Base-by-base conservation (phyloP, 208 protist species). In the Trypanosoma cruzi region DNA sequence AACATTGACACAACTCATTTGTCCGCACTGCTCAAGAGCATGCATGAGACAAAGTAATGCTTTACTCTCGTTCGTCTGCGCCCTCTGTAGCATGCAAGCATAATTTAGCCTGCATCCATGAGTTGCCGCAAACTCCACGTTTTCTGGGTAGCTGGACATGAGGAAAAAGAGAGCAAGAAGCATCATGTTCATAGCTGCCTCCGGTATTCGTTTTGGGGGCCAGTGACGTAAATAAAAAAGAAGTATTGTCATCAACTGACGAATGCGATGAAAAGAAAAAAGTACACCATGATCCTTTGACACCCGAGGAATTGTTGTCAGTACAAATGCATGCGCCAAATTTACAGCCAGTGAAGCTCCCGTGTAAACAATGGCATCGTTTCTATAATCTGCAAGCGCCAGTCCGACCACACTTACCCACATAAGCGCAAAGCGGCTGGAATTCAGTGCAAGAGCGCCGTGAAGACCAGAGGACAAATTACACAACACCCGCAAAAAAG, bases 171-270 rank as follows among this genome's bases (percentile, higher is more conserved):
- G 69, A 5, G 88, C 80, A 24, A 88, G 67, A 14, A 96, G 73
- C 26, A 89, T 31, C 88, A 94, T 93, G 64, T 92, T 90, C 22
- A 89, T 75, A 2, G 74, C 77, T 1, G 91, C 71, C 79, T 96
- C 91, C 8, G 74, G 55, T 59, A 92, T 58, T 31, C 75, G 48
- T 26, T 75, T 55, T 8, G 4, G 29, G 5, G 73, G 72, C 64
- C 80, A 68, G 29, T 68, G 55, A 8, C 62, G 63, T 36, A 96
- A 37, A 53, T 80, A 86, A 70, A 90, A 92, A 48, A 93, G 58
- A 11, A 90, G 32, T 20, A 96, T 61, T 24, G 83, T 94, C 8
- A 77, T 49, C 14, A 96, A 73, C 7, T 73, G 64, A 32, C 76
- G 24, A 1, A 73, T 44, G 32, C 72, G 68, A 69, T 84, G 75